Evolutionary conservation across 805 yeast species (phyloP).

Genomic region (Barnettozyma sucrosica): DNA sequence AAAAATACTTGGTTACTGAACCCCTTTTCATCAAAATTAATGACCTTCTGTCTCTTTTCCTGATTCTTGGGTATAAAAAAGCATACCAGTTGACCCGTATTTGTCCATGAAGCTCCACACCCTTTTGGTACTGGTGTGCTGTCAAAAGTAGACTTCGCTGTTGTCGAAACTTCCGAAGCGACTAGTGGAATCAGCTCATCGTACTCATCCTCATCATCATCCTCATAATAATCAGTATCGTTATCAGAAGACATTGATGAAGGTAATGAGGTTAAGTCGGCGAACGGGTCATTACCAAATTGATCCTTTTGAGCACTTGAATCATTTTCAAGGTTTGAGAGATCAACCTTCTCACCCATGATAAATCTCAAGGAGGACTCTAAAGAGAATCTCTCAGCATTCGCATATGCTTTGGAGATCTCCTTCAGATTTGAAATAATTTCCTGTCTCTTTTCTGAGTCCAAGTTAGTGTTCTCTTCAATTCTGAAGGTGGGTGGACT

Average conservation of each 20-base stretch:
- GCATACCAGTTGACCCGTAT: conserved; percentile 72
- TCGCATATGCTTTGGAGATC: conserved; percentile 52
- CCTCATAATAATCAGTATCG: conserved; percentile 26
- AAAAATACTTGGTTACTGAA: conserved; percentile 32
- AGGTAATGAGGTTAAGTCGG: conserved; percentile 23
- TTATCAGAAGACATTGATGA: conserved; percentile 15
- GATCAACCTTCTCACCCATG: conserved; percentile 70
- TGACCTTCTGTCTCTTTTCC: conserved; percentile 35
- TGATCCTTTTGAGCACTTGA: conserved; percentile 32
- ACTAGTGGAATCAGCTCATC: conserved; percentile 24
- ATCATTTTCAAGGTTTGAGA: conserved; percentile 34
- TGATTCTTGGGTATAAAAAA: conserved; percentile 62
- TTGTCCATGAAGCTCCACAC: conserved; percentile 88
- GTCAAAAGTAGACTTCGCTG: conserved; percentile 43
- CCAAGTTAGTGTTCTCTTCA: conserved; percentile 74
- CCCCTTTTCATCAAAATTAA: conserved; percentile 50
- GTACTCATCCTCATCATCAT: conserved; percentile 28
- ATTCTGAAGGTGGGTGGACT: conserved; percentile 54
- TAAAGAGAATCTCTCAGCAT: conserved; percentile 58
- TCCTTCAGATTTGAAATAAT: conserved; percentile 47
- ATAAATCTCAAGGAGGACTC: conserved; percentile 74
- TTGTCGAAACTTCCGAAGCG: conserved; percentile 5
- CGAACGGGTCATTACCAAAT: conserved; percentile 28
- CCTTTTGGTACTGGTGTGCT: conserved; percentile 90
- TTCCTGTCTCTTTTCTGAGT: conserved; percentile 41